Evolutionary conservation across 2,329 filamentous ascomycete genomes (phyloP).

Genomic region (Diaporthe batatas): DNA sequence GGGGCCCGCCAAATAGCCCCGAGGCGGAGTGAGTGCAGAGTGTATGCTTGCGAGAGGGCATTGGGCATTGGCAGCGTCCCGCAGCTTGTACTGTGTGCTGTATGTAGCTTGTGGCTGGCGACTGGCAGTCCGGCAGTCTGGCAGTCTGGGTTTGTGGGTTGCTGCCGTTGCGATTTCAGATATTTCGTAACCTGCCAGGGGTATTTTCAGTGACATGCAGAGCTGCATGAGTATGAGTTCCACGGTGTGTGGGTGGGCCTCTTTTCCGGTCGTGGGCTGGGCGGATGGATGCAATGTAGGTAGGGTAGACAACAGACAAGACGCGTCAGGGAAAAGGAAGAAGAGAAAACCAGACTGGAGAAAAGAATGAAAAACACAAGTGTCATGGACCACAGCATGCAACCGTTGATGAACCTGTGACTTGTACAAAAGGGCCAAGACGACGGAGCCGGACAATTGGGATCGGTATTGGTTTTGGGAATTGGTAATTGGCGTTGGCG

Average conservation of each 20-base stretch:
- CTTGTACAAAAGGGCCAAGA: conserved; percentile 11
- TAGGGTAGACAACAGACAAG: background rate
- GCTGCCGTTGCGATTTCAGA: conserved; percentile 6
- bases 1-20: conserved; percentile 14
- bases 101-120: background rate
- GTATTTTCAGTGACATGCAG: conserved; percentile 31
- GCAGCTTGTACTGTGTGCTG: background rate
- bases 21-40: conserved; percentile 20
- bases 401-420: conserved; percentile 20
- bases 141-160: conserved; percentile 1
- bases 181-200: conserved; percentile 26
- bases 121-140: background rate
- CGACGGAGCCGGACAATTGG: conserved; percentile 10
- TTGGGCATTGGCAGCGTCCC: background rate
- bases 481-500: conserved; percentile 15
- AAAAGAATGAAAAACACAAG: background rate
- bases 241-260: conserved; percentile 17
- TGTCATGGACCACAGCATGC: conserved; percentile 10
- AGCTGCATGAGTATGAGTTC: conserved; percentile 26
- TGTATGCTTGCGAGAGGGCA: conserved; percentile 5
- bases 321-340: background rate
- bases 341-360: background rate
- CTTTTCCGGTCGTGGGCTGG: conserved; percentile 2
- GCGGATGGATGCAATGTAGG: conserved; percentile 2
- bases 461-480: conserved; percentile 4